Conservation (phyloP, 2,329 filamentous ascomycete genomes). For the Monilinia laxa region DNA sequence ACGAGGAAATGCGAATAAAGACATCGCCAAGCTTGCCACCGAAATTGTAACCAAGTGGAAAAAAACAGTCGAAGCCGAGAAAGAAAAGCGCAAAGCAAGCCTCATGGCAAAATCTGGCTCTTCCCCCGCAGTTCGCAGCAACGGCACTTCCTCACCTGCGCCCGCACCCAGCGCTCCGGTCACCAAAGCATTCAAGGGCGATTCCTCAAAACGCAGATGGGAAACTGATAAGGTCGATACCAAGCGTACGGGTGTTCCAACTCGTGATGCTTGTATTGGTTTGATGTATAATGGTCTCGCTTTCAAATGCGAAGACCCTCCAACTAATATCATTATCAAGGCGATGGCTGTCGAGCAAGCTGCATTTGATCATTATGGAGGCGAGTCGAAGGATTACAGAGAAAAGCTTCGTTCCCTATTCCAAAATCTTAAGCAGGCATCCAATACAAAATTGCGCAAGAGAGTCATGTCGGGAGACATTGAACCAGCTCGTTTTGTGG, state of each 20-base stretch:
- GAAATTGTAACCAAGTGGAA: conserved; percentile 90
- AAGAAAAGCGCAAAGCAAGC: conserved; percentile 49
- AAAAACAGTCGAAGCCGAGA: conserved; percentile 68
- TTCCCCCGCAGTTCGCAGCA: conserved; percentile 31
- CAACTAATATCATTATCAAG: conserved; percentile 69
- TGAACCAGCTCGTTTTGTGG: conserved; percentile 69
- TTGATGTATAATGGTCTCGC: conserved; percentile 90
- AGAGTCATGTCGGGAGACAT: conserved; percentile 77
- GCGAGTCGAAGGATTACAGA: conserved; percentile 74
- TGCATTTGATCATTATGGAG: conserved; percentile 67
- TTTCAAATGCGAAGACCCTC: conserved; percentile 66
- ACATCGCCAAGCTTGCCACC: conserved; percentile 72
- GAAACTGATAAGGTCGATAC: conserved; percentile 78
- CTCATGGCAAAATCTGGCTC: conserved; percentile 30
- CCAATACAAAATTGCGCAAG: conserved; percentile 73
- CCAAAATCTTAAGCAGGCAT: conserved; percentile 91
- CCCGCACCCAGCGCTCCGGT: conserved; percentile 43
- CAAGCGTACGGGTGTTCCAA: conserved; percentile 69
- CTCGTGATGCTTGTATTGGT: conserved; percentile 82
- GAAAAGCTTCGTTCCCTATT: conserved; percentile 89
- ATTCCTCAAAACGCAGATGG: conserved; percentile 77
- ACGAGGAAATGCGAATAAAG: conserved; percentile 73
- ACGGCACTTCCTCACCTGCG: conserved; percentile 36
- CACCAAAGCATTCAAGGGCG: conserved; percentile 55
- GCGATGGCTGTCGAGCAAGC: conserved; percentile 82